A percentile compares a stretch with the other conserved stretches of the same genome.
Conservation (phyloP, 306 rosid species). For the Acmispon strigosus region DNA sequence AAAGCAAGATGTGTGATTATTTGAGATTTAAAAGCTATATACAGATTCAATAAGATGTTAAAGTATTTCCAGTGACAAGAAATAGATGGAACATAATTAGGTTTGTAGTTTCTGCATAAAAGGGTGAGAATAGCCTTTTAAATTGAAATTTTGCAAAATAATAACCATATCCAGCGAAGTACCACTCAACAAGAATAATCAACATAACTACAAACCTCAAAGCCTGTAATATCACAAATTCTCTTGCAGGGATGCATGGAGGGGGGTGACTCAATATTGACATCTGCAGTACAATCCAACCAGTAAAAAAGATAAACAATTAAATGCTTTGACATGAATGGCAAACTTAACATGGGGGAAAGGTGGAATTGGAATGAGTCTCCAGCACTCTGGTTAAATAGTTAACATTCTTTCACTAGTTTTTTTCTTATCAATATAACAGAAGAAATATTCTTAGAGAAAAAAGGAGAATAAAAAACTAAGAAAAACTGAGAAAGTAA, state of each 20-base stretch:
- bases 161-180: neutral
- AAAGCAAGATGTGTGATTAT: neutral
- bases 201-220: conserved; percentile 49
- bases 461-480: neutral
- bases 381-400: neutral
- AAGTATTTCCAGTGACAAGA: neutral
- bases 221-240: conserved; percentile 88
- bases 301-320: conserved; percentile 1
- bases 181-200: neutral
- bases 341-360: neutral
- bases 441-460: neutral
- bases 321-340: neutral
- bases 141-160: neutral
- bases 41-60: neutral
- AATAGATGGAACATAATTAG: neutral
- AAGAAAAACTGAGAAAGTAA: neutral
- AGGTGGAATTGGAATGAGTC: neutral
- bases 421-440: neutral
- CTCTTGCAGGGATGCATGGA: conserved; percentile 89
- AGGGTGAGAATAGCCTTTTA: neutral
- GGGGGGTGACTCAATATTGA: conserved; percentile 81
- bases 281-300: conserved; percentile 46
- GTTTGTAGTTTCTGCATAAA: neutral
- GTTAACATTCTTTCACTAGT: neutral
- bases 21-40: neutral